Evolutionary conservation across 345 rosid genomes (phyloP).

Genomic region (Sapria himalayana): DNA sequence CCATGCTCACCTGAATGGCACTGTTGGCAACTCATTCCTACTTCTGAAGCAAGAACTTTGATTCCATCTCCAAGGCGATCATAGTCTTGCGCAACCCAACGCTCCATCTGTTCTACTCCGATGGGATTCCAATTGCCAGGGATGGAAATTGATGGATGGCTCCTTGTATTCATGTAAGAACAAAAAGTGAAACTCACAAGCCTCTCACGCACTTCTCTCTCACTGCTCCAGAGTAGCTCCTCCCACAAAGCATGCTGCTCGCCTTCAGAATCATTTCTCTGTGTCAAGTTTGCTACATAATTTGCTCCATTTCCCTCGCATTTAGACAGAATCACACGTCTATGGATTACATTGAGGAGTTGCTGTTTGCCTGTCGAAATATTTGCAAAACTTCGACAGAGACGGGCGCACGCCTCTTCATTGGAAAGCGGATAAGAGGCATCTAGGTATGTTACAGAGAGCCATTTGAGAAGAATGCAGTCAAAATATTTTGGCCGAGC

Average conservation of each 20-base stretch:
- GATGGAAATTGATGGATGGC: constrained; percentile 9
- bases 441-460: constrained; percentile 25
- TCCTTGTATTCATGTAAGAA: constrained; percentile 15
- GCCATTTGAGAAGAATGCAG: constrained; percentile 44
- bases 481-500: constrained; percentile 39
- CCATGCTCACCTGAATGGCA: constrained; percentile 5
- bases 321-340: constrained; percentile 41
- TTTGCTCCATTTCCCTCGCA: constrained; percentile 36
- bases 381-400: constrained; percentile 21
- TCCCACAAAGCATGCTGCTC: constrained; percentile 30
- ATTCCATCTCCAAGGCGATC: constrained; percentile 19
- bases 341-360: constrained; percentile 45
- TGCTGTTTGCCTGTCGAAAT: constrained; percentile 50
- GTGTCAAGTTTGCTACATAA: constrained; percentile 15
- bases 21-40: too few species aligned
- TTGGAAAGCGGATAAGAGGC: constrained; percentile 16
- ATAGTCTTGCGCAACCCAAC: constrained; percentile 34
- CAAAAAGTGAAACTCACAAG: constrained; percentile 40
- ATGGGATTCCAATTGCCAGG: constrained; percentile 32
- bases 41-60: constrained; percentile 20
- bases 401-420: constrained; percentile 21
- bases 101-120: constrained; percentile 56
- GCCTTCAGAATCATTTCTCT: constrained; percentile 9
- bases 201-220: constrained; percentile 71
- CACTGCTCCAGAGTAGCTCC: constrained; percentile 38